phyloP scores from a whole-genome alignment of 192 early-diverging fungal genomes.

The Backusella circina region DNA sequence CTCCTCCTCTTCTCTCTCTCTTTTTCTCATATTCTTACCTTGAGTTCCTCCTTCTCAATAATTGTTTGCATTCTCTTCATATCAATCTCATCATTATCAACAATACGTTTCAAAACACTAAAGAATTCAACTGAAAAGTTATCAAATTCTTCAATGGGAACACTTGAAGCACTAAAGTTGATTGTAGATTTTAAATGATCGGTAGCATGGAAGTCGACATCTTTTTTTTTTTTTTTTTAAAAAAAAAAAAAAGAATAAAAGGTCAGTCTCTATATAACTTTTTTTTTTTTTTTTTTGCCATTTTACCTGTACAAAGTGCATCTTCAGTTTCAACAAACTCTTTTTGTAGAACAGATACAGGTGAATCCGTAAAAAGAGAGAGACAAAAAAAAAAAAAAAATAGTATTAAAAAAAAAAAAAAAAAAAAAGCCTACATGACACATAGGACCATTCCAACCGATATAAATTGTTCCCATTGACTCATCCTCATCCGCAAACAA shows the following conservation, averaged over 20 bases:
- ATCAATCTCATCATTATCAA: slow-evolving; percentile 51
- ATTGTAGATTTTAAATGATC: slow-evolving; percentile 46
- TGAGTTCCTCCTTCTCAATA: slow-evolving; percentile 48
- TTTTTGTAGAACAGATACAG: slow-evolving; percentile 50
- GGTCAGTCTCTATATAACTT: not conserved
- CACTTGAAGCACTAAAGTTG: slow-evolving; percentile 42
- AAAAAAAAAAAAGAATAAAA: not conserved
- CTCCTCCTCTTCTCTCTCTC: not conserved
- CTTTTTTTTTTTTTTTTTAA: slow-evolving; percentile 16
- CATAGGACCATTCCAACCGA: slow-evolving; percentile 53
- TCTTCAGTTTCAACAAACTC: slow-evolving; percentile 62
- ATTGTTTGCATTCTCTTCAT: slow-evolving; percentile 52
- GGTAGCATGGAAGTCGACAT: slow-evolving; percentile 40
- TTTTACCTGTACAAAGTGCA: slow-evolving; percentile 47
- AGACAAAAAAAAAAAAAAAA: slow-evolving; percentile 16
- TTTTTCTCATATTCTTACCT: slow-evolving; percentile 26
- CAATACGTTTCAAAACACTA: slow-evolving; percentile 34
- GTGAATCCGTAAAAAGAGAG: slow-evolving; percentile 58
- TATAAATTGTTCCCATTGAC: slow-evolving; percentile 49
- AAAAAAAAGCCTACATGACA: slow-evolving; percentile 37
- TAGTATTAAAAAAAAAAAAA: not conserved
- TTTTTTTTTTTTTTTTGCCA: slow-evolving; percentile 13
- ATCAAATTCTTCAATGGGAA: slow-evolving; percentile 52
- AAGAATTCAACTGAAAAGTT: slow-evolving; percentile 44
- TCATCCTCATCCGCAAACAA: slow-evolving; percentile 62